These are phyloP conservation scores for Alnus glutinosa DNA, from an alignment of 306 rosid species.

Conservation along the genomic window DNA sequence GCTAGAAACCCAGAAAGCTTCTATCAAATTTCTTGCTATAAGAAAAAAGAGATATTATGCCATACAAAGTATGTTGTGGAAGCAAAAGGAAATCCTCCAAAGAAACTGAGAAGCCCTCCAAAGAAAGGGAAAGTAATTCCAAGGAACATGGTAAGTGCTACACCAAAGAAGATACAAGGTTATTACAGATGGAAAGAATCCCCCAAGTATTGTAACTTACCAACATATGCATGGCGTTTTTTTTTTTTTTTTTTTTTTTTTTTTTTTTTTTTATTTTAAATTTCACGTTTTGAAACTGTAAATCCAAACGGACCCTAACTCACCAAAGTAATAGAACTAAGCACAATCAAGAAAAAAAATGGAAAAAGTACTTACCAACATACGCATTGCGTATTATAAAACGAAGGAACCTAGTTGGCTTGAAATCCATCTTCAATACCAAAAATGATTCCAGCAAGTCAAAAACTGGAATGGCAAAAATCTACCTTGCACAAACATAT, in stretches of 20 bases:
- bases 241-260: too few relatives aligned
- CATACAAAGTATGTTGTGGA: constrained; percentile 44
- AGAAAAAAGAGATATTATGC: neutral
- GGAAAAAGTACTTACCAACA: constrained; percentile 31
- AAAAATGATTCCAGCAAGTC: constrained; percentile 36
- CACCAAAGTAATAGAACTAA: neutral
- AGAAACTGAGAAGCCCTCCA: constrained; percentile 45
- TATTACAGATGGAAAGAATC: too few relatives aligned
- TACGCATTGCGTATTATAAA: constrained; percentile 23
- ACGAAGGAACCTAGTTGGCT: constrained; percentile 35
- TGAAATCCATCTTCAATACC: constrained; percentile 33
- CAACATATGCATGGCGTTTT: too few relatives aligned
- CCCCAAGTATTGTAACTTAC: too few relatives aligned
- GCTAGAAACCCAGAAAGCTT: neutral
- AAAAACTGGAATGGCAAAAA: constrained; percentile 43
- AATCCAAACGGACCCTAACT: neutral
- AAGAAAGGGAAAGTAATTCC: constrained; percentile 47
- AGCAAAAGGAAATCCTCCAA: constrained; percentile 52
- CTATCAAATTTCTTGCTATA: neutral
- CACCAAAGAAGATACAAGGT: neutral
- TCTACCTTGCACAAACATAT: constrained; percentile 11
- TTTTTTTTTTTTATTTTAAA: too few relatives aligned
- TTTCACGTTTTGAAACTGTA: too few relatives aligned
- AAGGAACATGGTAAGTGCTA: constrained; percentile 37
- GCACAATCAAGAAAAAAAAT: neutral